These are phyloP conservation scores for Bimuria novae-zelandiae DNA, from an alignment of 2,329 filamentous ascomycete species.

Conservation along the genomic window DNA sequence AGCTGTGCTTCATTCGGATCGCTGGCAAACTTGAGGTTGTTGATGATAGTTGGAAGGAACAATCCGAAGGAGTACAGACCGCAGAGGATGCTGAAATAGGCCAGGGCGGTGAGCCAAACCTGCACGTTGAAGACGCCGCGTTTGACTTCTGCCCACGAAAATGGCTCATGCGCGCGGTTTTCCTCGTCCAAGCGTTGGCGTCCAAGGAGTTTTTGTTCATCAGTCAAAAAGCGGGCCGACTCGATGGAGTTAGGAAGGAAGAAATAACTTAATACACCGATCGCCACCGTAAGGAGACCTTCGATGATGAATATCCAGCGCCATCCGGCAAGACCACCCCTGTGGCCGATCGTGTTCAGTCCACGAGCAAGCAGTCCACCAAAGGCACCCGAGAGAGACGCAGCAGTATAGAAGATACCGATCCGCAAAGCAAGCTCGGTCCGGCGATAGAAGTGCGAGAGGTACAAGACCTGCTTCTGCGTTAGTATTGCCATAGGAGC, in stretches of 20 bases:
- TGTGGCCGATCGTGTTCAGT: conserved; percentile 62
- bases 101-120: conserved; percentile 65
- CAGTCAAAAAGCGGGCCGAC: conserved; percentile 59
- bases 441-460: conserved; percentile 65
- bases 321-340: conserved; percentile 61
- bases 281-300: conserved; percentile 58
- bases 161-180: conserved; percentile 50
- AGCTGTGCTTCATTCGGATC: conserved; percentile 63
- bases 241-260: conserved; percentile 61
- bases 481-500: background rate
- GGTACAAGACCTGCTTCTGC: conserved; percentile 60
- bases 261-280: conserved; percentile 58
- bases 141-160: conserved; percentile 65
- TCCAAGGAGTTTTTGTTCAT: conserved; percentile 58
- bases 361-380: conserved; percentile 66
- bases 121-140: conserved; percentile 65
- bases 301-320: conserved; percentile 45
- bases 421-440: conserved; percentile 66
- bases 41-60: conserved; percentile 69
- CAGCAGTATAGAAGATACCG: conserved; percentile 70
- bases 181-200: conserved; percentile 51
- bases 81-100: conserved; percentile 64
- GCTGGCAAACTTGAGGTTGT: conserved; percentile 58
- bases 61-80: conserved; percentile 68
- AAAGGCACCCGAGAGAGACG: conserved; percentile 68